phyloP scores from a whole-genome alignment of 1,284 basidiomycete species.

The Cryptococcus sp. region DNA sequence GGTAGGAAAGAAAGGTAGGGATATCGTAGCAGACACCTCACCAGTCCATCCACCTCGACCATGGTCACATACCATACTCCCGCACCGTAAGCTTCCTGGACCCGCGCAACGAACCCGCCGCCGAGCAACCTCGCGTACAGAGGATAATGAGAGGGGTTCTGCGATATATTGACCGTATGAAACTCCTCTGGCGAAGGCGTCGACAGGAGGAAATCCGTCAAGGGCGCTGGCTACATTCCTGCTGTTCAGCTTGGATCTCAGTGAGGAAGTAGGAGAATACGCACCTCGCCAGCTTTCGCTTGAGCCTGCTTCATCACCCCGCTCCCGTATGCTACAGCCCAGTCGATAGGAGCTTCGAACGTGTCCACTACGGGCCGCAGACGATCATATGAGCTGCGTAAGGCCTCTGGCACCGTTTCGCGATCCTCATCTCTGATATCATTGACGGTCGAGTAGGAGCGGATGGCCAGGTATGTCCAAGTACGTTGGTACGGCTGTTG shows the following conservation, averaged over 20 bases:
- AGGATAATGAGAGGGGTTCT: conserved; percentile 87
- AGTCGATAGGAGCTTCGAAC: conserved; percentile 42
- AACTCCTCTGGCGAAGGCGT: conserved; percentile 89
- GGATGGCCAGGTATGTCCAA: too few relatives aligned
- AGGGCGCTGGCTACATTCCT: conserved; percentile 57
- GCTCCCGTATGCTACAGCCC: conserved; percentile 52
- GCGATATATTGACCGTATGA: conserved; percentile 91
- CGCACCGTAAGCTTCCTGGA: conserved; percentile 74
- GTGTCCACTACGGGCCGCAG: conserved; percentile 42
- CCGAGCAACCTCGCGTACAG: conserved; percentile 79
- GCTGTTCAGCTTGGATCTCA: neutral
- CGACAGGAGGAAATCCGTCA: conserved; percentile 95
- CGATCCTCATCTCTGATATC: too few relatives aligned
- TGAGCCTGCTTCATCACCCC: conserved; percentile 52
- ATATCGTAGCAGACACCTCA: conserved; percentile 57
- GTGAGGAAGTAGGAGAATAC: conserved; percentile 4
- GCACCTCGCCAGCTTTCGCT: conserved; percentile 31
- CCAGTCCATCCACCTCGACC: conserved; percentile 77
- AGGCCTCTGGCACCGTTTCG: neutral
- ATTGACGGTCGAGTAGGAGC: too few relatives aligned
- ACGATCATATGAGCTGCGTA: conserved; percentile 28
- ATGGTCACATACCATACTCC: conserved; percentile 95
- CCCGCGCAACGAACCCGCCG: conserved; percentile 65
- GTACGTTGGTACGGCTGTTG: too few relatives aligned
- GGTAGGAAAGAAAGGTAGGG: conserved; percentile 7